Conservation (phyloP, 345 rosid genomes). For the Durio zibethinus region DNA sequence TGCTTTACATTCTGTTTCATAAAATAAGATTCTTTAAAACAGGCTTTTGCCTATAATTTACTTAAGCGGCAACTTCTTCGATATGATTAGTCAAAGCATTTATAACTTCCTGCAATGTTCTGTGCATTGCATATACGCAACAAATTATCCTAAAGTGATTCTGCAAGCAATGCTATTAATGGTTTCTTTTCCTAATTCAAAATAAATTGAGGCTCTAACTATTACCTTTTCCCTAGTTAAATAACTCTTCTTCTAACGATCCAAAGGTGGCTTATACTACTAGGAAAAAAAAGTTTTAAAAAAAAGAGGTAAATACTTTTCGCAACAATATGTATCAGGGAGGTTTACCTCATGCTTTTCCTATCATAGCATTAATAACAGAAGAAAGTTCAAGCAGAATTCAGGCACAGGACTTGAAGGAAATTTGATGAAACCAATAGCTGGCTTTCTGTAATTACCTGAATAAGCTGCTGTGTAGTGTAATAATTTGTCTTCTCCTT, state of each 20-base stretch:
- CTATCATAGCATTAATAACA: conserved; percentile 4
- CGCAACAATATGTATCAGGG: background rate
- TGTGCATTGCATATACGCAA: too few species aligned
- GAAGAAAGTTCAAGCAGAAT: background rate
- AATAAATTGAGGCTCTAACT: background rate
- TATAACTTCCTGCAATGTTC: background rate
- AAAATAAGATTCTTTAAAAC: background rate
- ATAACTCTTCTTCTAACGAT: background rate
- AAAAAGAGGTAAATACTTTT: background rate
- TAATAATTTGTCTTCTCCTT: conserved; percentile 94
- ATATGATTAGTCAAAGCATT: background rate
- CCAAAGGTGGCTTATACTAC: background rate
- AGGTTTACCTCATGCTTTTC: background rate
- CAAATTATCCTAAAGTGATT: background rate
- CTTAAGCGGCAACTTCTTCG: background rate
- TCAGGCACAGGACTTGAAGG: background rate
- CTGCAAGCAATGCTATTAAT: background rate
- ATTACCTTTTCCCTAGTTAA: background rate
- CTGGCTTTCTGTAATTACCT: conserved; percentile 53
- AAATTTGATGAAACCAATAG: background rate
- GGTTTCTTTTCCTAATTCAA: background rate
- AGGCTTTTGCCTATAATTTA: conserved; percentile 1
- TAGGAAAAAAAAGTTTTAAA: too few species aligned
- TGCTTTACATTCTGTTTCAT: background rate
- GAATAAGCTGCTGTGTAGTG: conserved; percentile 87